Evolutionary conservation across 129 eudicot species (phyloP).

Genomic region (Rutidosis leptorrhynchoides): DNA sequence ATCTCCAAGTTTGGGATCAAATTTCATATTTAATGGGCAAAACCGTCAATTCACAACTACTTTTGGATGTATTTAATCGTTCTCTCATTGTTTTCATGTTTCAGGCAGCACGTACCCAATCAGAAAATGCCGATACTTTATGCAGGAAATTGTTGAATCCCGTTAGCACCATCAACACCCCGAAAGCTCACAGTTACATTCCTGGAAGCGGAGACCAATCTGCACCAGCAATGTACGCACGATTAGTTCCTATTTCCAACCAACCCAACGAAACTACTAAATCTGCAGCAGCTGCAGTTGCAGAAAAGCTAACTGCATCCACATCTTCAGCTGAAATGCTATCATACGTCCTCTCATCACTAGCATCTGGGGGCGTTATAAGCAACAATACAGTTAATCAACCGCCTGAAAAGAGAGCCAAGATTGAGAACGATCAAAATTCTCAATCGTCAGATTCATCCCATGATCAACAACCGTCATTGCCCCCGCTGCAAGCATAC

Average conservation of each 20-base stretch:
- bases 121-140: conserved; percentile 56
- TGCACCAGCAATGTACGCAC: conserved; percentile 58
- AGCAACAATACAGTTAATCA: conserved; percentile 41
- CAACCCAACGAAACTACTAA: conserved; percentile 55
- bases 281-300: conserved; percentile 89
- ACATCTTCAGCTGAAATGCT: conserved; percentile 93
- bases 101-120: conserved; percentile 71
- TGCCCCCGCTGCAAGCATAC: conserved; percentile 69
- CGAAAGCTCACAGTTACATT: conserved; percentile 33
- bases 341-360: conserved; percentile 73
- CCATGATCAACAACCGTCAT: conserved; percentile 45
- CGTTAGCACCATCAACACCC: conserved; percentile 29
- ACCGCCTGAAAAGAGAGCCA: conserved; percentile 55
- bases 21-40: neutral
- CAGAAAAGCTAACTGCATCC: conserved; percentile 90
- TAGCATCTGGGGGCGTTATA: conserved; percentile 74
- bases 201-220: conserved; percentile 45
- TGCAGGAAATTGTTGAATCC: conserved; percentile 45
- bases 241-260: conserved; percentile 32
- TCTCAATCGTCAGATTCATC: conserved; percentile 42
- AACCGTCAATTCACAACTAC: neutral
- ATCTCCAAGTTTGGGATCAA: neutral
- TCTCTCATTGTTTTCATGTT: neutral
- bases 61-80: neutral
- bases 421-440: conserved; percentile 45